phyloP scores from a whole-genome alignment of 2,329 filamentous ascomycete genomes.

The Tolypocladium tundrense region DNA sequence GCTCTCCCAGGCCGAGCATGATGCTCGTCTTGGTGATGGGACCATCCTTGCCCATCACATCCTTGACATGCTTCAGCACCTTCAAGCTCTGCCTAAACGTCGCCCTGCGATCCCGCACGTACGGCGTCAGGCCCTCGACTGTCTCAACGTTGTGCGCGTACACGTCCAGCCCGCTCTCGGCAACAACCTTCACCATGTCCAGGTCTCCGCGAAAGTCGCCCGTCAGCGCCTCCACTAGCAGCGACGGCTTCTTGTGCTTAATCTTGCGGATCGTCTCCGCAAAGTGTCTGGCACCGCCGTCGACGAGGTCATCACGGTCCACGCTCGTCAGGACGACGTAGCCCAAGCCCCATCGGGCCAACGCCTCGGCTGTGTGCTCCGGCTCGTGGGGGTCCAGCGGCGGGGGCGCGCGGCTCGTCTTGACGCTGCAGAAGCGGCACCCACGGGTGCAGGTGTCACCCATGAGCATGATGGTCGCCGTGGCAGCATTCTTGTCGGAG shows the following conservation, averaged over 20 bases:
- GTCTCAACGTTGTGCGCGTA: constrained; percentile 98
- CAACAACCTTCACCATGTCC: constrained; percentile 79
- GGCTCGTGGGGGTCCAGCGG: constrained; percentile 93
- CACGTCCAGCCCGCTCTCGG: constrained; percentile 81
- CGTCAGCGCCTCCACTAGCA: constrained; percentile 75
- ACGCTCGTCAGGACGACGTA: constrained; percentile 94
- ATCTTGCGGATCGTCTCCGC: constrained; percentile 91
- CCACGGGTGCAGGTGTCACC: constrained; percentile 95
- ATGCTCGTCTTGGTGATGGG: constrained; percentile 98
- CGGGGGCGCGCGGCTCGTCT: constrained; percentile 65
- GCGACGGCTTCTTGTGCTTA: constrained; percentile 68
- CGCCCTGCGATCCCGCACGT: constrained; percentile 80
- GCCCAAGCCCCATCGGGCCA: constrained; percentile 85
- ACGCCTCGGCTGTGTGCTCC: constrained; percentile 89
- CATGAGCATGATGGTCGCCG: constrained; percentile 99
- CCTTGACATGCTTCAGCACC: constrained; percentile 75
- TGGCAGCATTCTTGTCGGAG: constrained; percentile 75
- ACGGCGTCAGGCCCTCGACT: constrained; percentile 79
- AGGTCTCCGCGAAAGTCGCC: constrained; percentile 80
- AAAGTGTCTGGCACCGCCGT: constrained; percentile 83
- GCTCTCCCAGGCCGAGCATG: constrained; percentile 93
- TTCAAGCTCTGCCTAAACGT: constrained; percentile 77
- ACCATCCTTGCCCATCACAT: constrained; percentile 51
- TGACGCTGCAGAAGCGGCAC: constrained; percentile 94
- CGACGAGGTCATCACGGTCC: constrained; percentile 82